Evolutionary conservation across 148 eudicot genomes (phyloP), one percentile per base, ranked within the genome.

Genomic region (Camellia lanceoleosa): DNA sequence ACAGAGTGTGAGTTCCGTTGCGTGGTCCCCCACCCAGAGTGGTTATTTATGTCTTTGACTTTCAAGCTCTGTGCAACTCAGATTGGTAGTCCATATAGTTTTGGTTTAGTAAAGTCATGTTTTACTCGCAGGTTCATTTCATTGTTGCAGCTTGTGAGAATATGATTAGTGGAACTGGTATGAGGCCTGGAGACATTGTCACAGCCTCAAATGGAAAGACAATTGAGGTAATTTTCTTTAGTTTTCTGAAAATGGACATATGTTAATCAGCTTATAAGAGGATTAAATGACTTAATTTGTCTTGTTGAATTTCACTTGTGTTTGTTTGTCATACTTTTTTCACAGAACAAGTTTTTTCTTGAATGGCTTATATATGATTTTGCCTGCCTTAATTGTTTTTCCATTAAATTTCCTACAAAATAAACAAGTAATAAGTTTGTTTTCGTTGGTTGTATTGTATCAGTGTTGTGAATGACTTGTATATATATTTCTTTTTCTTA

Each of bases 141-240:
- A 89, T 97, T 71, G 95, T 94, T 84, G 99, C 99, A 67, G 97
- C 99, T 69, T 97, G 99, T 85, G 99, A 97, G 81, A 97, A 97
- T 85, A 94, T 97, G 99, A 92, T 97, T 30, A 97, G 99, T 82
- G 99, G 99, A 82, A 91, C 98, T 74, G 99, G 99, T 75, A 94
- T 97, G 97, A 89, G 99, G 81, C 99, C 99, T 83, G 99, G 99
- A 83, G 99, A 97, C 51, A 65, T 97, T 78, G 68, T 97, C 55
- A 97, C 99, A 55, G 99, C 99, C 75, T 97, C 99, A 66, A 97
- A 97, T 85, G 99, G 99, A 74, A 97, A 97, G 91, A 97, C 99
- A 71, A 97, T 96, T 70, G 99, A 96, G 99, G 98, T 96, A 89
- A 1, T 18, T 74, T 74, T 60, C 74, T 58, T 43, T 16, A 16